phyloP scores from a whole-genome alignment of 2,329 filamentous ascomycete species.

The Fusarium oligoseptatum region DNA sequence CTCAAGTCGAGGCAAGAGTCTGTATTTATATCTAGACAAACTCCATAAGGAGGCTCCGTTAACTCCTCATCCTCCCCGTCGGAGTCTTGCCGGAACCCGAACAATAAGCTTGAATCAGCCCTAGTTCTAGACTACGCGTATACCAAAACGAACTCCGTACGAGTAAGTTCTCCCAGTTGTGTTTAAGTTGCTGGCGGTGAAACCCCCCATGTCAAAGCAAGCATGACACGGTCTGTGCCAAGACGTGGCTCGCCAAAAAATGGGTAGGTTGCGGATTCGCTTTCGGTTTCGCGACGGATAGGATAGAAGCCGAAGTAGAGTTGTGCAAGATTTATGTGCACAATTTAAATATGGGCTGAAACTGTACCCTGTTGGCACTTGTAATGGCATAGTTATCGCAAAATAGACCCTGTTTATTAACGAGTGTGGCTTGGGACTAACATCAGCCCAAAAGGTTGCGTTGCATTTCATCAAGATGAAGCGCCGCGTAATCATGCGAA shows the following conservation, averaged over 20 bases:
- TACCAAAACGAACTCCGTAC: not conserved
- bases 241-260: not conserved
- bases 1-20: not conserved
- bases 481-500: not conserved
- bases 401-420: not conserved
- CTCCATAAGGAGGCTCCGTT: not conserved
- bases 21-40: not conserved
- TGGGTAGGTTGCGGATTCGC: not conserved
- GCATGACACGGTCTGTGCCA: slow-evolving; percentile 1
- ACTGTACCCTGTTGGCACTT: not conserved
- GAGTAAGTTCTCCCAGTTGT: not conserved
- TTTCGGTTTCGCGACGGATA: not conserved
- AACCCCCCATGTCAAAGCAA: not conserved
- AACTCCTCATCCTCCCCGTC: not conserved
- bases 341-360: not conserved
- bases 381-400: not conserved
- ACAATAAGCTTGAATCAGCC: not conserved
- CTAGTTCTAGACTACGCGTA: slow-evolving; percentile 2
- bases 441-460: not conserved
- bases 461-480: not conserved
- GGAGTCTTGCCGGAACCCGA: slow-evolving; percentile 2
- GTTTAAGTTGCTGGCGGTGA: not conserved
- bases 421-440: not conserved
- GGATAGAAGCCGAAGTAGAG: not conserved
- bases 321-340: not conserved